Evolutionary conservation across 345 rosid species (phyloP).

Genomic region (Kandelia obovata): DNA sequence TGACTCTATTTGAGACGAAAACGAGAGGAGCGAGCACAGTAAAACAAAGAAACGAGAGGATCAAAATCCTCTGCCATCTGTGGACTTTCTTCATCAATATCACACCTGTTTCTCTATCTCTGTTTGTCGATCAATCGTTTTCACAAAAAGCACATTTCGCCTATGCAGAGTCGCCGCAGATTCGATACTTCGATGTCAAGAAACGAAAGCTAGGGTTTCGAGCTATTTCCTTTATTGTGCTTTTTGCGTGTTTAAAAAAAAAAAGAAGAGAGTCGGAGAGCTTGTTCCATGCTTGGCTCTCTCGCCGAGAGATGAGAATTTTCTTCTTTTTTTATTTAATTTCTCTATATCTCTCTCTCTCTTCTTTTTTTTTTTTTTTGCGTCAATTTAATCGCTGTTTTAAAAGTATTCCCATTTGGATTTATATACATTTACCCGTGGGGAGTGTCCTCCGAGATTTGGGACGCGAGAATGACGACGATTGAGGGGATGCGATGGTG

Average conservation of each 20-base stretch:
- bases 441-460: slow-evolving; percentile 19
- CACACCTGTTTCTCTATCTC: slow-evolving; percentile 9
- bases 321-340: slow-evolving; percentile 9
- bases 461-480: slow-evolving; percentile 22
- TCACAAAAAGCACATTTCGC: slow-evolving; percentile 35
- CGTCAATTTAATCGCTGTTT: neutral
- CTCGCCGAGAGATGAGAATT: neutral
- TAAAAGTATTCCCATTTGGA: neutral
- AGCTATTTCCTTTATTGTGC: neutral
- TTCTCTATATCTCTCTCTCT: neutral
- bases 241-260: slow-evolving; percentile 9
- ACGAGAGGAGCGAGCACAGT: slow-evolving; percentile 73
- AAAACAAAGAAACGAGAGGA: slow-evolving; percentile 69
- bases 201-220: slow-evolving; percentile 40
- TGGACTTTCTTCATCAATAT: slow-evolving; percentile 63
- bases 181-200: slow-evolving; percentile 35
- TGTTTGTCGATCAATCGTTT: slow-evolving; percentile 33
- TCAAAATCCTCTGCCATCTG: slow-evolving; percentile 74
- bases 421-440: neutral
- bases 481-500: neutral
- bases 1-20: slow-evolving; percentile 54
- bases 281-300: slow-evolving; percentile 36
- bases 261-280: slow-evolving; percentile 17
- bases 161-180: slow-evolving; percentile 20
- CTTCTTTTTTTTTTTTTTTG: neutral